Evolutionary conservation across 768 basidiomycete species (phyloP), one percentile per base, ranked within the genome.

Genomic region (Ephemerocybe angulata): DNA sequence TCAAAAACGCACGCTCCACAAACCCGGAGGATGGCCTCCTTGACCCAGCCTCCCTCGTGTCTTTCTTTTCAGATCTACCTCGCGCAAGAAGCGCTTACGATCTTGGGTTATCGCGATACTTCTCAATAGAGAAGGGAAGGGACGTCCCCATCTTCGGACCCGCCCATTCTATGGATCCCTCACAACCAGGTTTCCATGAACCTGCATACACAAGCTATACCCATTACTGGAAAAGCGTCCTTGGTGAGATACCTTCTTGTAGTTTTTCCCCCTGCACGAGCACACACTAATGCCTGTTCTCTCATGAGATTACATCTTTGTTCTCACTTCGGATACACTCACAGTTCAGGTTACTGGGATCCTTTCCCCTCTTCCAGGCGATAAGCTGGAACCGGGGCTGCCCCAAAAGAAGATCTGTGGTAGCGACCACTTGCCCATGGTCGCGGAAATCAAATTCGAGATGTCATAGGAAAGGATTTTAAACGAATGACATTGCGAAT

Each of bases 151-250:
- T 78, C 2, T 91, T 81, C 62, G 85, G 85, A 2, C 66, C 70
- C 43, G 72, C 87, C 60, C 67, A 75, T 1, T 60, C 63, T 3
- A 54, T 82, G 3, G 61, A 70, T n/a, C 29, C 65, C 13, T 70
- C 64, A 10, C 72, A 78, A 54, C 71, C 70, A 19, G 92, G 92
- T 3, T 74, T 69, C 11, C 69, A 80, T 65, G 92, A 95, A 65
- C 93, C 93, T 3, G 80, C 83, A 67, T 98, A 86, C 75, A 95
- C 94, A 33, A 90, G 87, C 65, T 96, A 87, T 63, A 93, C 95
- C 0, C 83, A 90, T 67, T 86, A 86, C 63, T 95, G 92, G 91
- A 82, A 88, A 63, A 72, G 87, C 8, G 87, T 88, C 3, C 66
- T 95, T 65, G 93, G 93, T 88, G 61, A 57, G 74, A n/a, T n/a